phyloP scores from a whole-genome alignment of 495 filamentous ascomycete species.

The Niebla homalea region DNA sequence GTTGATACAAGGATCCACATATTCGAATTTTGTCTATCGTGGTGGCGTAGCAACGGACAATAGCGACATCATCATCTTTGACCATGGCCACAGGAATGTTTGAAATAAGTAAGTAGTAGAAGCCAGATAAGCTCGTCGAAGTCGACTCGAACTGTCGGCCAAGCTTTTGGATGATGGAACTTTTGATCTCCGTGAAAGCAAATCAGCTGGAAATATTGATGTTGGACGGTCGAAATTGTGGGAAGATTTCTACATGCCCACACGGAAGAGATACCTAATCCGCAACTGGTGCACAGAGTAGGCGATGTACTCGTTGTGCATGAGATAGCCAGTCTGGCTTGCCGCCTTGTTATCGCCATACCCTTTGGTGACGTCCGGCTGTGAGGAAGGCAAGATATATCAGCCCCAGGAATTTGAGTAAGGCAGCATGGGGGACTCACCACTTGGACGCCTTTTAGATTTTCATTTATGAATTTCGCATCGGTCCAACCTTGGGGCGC shows the following conservation, averaged over 20 bases:
- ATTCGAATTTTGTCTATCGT: too few species aligned
- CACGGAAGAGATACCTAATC: conserved; percentile 62
- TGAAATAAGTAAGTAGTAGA: too few species aligned
- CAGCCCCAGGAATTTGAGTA: background rate
- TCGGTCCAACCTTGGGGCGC: conserved; percentile 65
- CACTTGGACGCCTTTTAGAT: conserved; percentile 53
- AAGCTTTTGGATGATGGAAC: too few species aligned
- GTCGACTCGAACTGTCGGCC: too few species aligned
- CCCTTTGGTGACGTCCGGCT: conserved; percentile 14
- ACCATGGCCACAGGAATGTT: too few species aligned
- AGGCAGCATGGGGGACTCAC: conserved; percentile 13
- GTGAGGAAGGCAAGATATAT: conserved; percentile 1
- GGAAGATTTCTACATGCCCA: conserved; percentile 27
- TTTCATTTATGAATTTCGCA: conserved; percentile 46
- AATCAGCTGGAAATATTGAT: background rate
- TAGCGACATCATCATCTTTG: too few species aligned
- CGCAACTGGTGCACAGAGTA: conserved; percentile 71
- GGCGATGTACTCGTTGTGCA: conserved; percentile 53
- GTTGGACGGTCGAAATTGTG: background rate
- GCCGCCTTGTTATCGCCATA: conserved; percentile 14
- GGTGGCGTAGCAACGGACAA: too few species aligned
- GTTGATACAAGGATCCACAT: too few species aligned
- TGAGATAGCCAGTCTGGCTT: conserved; percentile 12
- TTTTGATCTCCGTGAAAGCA: too few species aligned
- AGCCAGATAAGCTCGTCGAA: too few species aligned